These are phyloP conservation scores for Paramecium sonneborni DNA, from an alignment of 73 alveolate species.

Conservation along the genomic window DNA sequence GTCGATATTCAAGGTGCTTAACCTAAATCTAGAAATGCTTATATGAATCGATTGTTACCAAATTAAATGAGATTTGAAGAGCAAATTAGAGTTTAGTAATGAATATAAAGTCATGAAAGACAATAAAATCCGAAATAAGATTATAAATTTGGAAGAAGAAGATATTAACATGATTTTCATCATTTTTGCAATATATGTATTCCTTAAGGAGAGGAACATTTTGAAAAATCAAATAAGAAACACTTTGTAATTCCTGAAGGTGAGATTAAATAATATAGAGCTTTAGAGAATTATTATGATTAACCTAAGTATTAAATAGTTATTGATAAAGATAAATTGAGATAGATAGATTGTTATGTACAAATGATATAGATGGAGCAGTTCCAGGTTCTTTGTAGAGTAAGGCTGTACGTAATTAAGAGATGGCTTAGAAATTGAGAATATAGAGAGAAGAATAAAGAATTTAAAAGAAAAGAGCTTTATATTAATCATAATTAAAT, in stretches of 20 bases:
- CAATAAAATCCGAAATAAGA: background rate
- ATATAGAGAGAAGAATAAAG: background rate
- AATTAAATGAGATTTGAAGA: background rate
- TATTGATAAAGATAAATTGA: background rate
- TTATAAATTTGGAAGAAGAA: constrained; percentile 31
- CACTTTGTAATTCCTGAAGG: constrained; percentile 11
- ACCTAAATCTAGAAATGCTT: constrained; percentile 31
- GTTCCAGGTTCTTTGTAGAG: background rate
- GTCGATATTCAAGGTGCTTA: constrained; percentile 40
- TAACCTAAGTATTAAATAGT: background rate
- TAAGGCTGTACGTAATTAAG: background rate
- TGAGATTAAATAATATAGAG: constrained; percentile 21
- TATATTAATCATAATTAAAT: background rate
- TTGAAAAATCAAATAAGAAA: background rate
- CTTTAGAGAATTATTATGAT: constrained; percentile 38
- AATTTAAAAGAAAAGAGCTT: background rate
- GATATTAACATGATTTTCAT: constrained; percentile 52
- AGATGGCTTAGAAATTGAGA: background rate
- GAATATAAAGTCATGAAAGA: background rate
- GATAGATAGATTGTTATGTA: background rate
- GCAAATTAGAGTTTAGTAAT: background rate
- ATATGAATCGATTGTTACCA: constrained; percentile 44
- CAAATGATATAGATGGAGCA: constrained; percentile 55
- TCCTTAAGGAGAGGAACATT: constrained; percentile 43
- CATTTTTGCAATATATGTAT: background rate